Evolutionary conservation across 2,329 filamentous ascomycete genomes (phyloP), one percentile per base, ranked within the genome.

Genomic region (Phialocephala sp.): DNA sequence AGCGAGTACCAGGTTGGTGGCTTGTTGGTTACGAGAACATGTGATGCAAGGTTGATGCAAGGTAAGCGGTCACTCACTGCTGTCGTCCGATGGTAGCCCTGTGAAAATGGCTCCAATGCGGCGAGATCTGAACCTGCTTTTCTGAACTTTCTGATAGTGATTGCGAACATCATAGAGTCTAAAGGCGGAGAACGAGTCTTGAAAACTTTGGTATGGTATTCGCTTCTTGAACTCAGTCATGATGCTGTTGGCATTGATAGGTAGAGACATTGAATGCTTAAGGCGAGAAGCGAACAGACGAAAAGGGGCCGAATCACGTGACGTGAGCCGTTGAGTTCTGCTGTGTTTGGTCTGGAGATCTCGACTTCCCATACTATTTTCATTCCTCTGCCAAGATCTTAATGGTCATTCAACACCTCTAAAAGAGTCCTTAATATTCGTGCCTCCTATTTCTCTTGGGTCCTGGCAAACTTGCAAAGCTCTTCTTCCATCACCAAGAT

Each of bases 1-100:
- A 55, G 60, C 8, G 55, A 43, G 24, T 55, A 62, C 55, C 64
- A 36, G 64, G 59, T 62, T 62, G 45, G 27, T 58, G 54, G 45
- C 39, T 60, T 56, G 18, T 62, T 62, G 22, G 63, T 12, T 60
- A 32, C 52, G n/a, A 14, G 18, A 1, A 22, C 47, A 66, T 32
- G 60, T 66, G 60, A 66, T 58, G 39, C n/a, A 11, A 24, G 27
- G 43, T 39, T 20, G 11, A 45, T 59, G 55, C 60, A 63, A 14
- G 50, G 20, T 59, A 35, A 8, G 32, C n/a, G 35, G 24, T 32
- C 11, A 35, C 22, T 32, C 24, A 36, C 36, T 58, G 55, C 41
- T 37, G 11, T 59, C 54, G 41, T 35, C 45, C 18, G 6, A 39
- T 47, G 47, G 20, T n/a, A 43, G 41, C 41, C 12, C 5, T 43